phyloP scores from a whole-genome alignment of 2,329 filamentous ascomycete genomes.

The Arthrocladium fulminans region DNA sequence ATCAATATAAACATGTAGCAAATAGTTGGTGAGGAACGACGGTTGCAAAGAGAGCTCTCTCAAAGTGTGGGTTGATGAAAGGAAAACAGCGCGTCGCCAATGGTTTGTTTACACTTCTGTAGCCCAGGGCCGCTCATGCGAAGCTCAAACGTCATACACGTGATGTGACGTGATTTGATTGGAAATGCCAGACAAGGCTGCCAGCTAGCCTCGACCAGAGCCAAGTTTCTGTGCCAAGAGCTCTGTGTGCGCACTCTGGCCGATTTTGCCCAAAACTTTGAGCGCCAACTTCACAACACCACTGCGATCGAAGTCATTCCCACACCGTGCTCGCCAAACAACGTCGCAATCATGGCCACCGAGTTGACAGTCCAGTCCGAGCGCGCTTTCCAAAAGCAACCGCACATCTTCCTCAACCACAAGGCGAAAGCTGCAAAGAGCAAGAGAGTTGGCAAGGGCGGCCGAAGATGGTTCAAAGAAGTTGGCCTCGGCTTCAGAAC shows the following conservation, averaged over 20 bases:
- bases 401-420: slow-evolving; percentile 98
- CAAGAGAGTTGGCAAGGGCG: slow-evolving; percentile 77
- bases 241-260: neutral
- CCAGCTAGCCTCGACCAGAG: neutral
- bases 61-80: neutral
- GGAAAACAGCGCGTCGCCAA: slow-evolving; percentile 5
- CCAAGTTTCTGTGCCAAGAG: slow-evolving; percentile 5
- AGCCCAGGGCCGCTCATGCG: slow-evolving; percentile 1
- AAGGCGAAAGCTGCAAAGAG: slow-evolving; percentile 81
- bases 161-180: too few relatives aligned
- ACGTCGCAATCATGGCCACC: slow-evolving; percentile 74
- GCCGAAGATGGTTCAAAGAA: slow-evolving; percentile 98
- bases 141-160: slow-evolving; percentile 3
- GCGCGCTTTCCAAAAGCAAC: slow-evolving; percentile 99
- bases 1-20: neutral
- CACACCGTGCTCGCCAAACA: slow-evolving; percentile 20
- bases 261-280: slow-evolving; percentile 3
- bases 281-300: slow-evolving; percentile 1
- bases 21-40: neutral
- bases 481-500: slow-evolving; percentile 98
- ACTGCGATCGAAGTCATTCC: slow-evolving; percentile 12
- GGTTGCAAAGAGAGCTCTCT: neutral
- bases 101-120: slow-evolving; percentile 12
- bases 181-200: neutral
- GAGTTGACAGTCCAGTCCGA: slow-evolving; percentile 99